Evolutionary conservation across 305 asterid genomes (phyloP).

Genomic region (Fraxinus albicans): DNA sequence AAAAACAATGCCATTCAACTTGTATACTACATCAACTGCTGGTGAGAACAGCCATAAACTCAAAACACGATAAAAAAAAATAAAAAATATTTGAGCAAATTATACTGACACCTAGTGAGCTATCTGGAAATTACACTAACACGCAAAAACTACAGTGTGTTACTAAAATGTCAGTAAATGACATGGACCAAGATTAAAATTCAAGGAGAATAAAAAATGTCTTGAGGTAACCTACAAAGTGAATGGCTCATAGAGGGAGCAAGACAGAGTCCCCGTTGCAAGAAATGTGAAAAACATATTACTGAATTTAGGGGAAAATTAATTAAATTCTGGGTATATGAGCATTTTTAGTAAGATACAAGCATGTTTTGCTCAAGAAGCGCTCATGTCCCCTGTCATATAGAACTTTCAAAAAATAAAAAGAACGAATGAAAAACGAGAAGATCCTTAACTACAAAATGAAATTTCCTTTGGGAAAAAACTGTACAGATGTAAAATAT

Average conservation of each 20-base stretch:
- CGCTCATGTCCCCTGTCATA: background rate
- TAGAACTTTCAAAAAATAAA: background rate
- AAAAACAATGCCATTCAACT: too few relatives aligned
- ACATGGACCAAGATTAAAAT: background rate
- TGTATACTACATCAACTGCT: too few relatives aligned
- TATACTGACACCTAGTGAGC: background rate
- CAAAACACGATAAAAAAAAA: too few relatives aligned
- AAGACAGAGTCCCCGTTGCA: background rate
- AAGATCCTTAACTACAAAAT: background rate
- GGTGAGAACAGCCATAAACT: too few relatives aligned
- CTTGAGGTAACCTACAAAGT: background rate
- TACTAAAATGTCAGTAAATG: background rate
- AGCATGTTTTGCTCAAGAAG: background rate
- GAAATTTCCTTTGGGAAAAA: background rate
- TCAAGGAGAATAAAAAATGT: background rate
- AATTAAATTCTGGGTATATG: background rate
- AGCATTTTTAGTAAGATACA: background rate
- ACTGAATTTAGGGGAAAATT: background rate
- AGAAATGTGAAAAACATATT: background rate
- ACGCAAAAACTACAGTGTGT: background rate
- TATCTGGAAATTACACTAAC: background rate
- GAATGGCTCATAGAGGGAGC: background rate
- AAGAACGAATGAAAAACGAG: background rate
- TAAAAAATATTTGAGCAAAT: too few relatives aligned
- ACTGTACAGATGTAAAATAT: background rate